Percentiles rank a stretch among this genome's conserved stretches.
Evolutionary conservation across 768 basidiomycete species (phyloP).

Genomic region (Naganishia friedmannii): DNA sequence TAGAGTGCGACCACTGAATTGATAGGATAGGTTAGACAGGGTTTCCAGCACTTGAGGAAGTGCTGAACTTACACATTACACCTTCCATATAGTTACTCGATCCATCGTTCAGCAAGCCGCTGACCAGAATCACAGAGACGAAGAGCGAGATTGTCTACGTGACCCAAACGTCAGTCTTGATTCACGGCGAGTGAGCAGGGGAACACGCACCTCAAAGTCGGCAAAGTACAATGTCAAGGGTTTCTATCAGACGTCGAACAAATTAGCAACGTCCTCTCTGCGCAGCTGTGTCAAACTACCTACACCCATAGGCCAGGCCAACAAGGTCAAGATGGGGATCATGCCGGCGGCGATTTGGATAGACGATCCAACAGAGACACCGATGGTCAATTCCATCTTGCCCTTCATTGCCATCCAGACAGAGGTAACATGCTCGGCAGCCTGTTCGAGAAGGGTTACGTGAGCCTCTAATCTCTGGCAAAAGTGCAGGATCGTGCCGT

Average conservation of each 20-base stretch:
- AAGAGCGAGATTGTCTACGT: slow-evolving; percentile 74
- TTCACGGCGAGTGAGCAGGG: slow-evolving; percentile 21
- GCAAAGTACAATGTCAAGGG: slow-evolving; percentile 71
- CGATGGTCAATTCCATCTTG: slow-evolving; percentile 71
- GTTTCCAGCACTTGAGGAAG: neutral
- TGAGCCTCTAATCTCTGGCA: neutral
- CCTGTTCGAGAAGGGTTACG: slow-evolving; percentile 7
- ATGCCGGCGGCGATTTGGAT: slow-evolving; percentile 72
- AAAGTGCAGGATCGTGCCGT: neutral
- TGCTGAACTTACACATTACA: slow-evolving; percentile 59
- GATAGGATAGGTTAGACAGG: neutral
- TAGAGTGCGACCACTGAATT: slow-evolving; percentile 62
- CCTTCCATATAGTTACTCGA: slow-evolving; percentile 93
- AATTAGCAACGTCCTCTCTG: no score
- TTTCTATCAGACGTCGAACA: slow-evolving; percentile 35
- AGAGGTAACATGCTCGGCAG: slow-evolving; percentile 71
- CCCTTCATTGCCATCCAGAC: slow-evolving; percentile 58
- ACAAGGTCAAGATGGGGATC: slow-evolving; percentile 78
- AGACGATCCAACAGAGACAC: slow-evolving; percentile 52
- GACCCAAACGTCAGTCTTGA: slow-evolving; percentile 11
- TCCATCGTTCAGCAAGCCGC: slow-evolving; percentile 59
- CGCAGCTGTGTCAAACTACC: slow-evolving; percentile 72
- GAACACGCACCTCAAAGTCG: slow-evolving; percentile 72
- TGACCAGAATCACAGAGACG: slow-evolving; percentile 81
- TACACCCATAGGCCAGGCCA: slow-evolving; percentile 69